These are phyloP conservation scores for Pneumocystis canis DNA, from an alignment of 1,139 yeast species.

Conservation along the genomic window DNA sequence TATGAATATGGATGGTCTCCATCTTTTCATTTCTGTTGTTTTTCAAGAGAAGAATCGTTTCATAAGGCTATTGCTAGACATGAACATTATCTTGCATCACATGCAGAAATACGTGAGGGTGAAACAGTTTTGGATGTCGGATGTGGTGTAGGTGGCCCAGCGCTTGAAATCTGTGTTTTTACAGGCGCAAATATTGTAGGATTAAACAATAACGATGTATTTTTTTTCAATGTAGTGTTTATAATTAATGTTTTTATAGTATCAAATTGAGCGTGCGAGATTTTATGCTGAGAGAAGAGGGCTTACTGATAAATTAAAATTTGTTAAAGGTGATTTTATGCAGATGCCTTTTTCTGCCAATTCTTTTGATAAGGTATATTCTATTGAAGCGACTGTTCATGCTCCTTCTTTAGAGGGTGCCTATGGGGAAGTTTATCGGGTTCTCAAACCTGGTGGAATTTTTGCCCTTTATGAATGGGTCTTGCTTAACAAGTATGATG, in stretches of 20 bases:
- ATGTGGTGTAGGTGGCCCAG: conserved; percentile 94
- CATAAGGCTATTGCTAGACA: conserved; percentile 91
- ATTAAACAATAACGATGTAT: conserved; percentile 87
- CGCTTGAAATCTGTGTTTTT: conserved; percentile 86
- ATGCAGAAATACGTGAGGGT: conserved; percentile 62
- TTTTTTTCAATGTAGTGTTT: conserved; percentile 4
- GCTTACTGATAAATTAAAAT: conserved; percentile 57
- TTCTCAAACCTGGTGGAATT: conserved; percentile 90
- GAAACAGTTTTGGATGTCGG: conserved; percentile 95
- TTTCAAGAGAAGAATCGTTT: conserved; percentile 86
- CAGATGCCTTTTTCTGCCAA: conserved; percentile 90
- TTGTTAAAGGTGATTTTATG: conserved; percentile 97
- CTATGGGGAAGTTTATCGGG: conserved; percentile 85
- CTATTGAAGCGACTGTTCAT: conserved; percentile 96
- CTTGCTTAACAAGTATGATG: conserved; percentile 89
- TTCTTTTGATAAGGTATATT: conserved; percentile 90
- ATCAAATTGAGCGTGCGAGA: conserved; percentile 78
- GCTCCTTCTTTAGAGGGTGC: conserved; percentile 96
- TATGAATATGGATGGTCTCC: conserved; percentile 99
- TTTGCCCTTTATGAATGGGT: conserved; percentile 99
- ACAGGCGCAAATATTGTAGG: conserved; percentile 81
- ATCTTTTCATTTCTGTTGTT: conserved; percentile 94
- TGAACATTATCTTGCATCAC: conserved; percentile 84
- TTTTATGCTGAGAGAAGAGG: conserved; percentile 56
- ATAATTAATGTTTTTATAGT: neutral